Percentiles rank a stretch among this genome's conserved stretches.
phyloP scores from a whole-genome alignment of 768 basidiomycete species.

The Porpolomopsis calyptriformis region DNA sequence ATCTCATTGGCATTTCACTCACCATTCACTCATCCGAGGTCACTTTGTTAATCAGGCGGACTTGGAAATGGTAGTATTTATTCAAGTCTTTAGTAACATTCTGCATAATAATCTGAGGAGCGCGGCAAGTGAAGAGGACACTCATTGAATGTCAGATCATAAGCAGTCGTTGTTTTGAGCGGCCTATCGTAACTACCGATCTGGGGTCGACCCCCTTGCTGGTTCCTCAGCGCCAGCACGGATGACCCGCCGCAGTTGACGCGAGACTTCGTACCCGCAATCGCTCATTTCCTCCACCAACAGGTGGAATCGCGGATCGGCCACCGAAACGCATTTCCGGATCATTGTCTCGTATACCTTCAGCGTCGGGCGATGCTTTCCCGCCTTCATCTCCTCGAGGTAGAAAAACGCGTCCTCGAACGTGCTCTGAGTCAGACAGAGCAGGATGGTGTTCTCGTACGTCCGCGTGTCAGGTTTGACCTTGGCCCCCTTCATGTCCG shows the following conservation, averaged over 20 bases:
- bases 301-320: constrained; percentile 53
- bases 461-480: constrained; percentile 49
- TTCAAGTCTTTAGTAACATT: too few species aligned
- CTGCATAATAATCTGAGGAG: too few species aligned
- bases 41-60: too few species aligned
- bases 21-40: too few species aligned
- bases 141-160: too few species aligned
- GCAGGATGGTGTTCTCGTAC: constrained; percentile 55
- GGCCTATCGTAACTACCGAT: too few species aligned
- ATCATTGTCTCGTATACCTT: constrained; percentile 51
- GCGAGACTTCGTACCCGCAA: constrained; percentile 36
- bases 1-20: too few species aligned
- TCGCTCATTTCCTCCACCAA: constrained; percentile 65
- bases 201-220: too few species aligned
- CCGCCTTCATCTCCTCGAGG: constrained; percentile 77
- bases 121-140: too few species aligned
- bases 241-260: constrained; percentile 13
- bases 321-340: constrained; percentile 40
- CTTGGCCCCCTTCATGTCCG: constrained; percentile 50
- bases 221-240: too few species aligned
- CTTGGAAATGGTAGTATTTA: too few species aligned
- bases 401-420: constrained; percentile 88
- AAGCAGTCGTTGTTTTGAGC: too few species aligned
- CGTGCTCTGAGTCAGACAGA: constrained; percentile 57
- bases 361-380: constrained; percentile 35